A percentile compares a stretch with the other conserved stretches of the same genome.
Conservation (phyloP, 345 rosid species). For the Brassica rapa region DNA sequence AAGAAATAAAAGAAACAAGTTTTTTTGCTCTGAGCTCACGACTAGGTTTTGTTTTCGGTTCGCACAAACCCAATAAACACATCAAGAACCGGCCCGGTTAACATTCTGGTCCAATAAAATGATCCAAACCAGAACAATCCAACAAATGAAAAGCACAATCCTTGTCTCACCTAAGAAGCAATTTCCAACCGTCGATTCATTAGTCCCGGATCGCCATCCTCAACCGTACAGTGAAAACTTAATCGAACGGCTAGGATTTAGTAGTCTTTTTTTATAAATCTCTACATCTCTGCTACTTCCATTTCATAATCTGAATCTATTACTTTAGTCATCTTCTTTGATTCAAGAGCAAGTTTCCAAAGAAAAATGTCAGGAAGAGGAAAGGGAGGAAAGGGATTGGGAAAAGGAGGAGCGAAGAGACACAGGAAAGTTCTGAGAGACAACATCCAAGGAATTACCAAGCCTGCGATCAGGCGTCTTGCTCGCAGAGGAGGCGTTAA, state of each 20-base stretch:
- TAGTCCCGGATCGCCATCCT: constrained; percentile 9
- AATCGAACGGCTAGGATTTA: constrained; percentile 3
- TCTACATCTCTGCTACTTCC: background rate
- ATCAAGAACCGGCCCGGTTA: background rate
- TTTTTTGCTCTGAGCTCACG: background rate
- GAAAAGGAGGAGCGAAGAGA: constrained; percentile 50
- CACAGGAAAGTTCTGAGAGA: constrained; percentile 46
- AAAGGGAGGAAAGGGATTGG: constrained; percentile 49
- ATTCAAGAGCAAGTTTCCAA: background rate
- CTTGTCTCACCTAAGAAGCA: background rate
- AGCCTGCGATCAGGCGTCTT: constrained; percentile 46
- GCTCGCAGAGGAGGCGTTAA: constrained; percentile 51
- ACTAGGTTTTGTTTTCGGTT: background rate
- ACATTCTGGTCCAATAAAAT: background rate
- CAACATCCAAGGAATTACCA: constrained; percentile 46
- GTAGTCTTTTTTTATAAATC: constrained; percentile 24
- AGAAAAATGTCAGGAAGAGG: constrained; percentile 48
- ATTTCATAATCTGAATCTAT: background rate
- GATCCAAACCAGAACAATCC: background rate
- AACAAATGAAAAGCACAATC: background rate
- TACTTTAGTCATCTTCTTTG: too few species aligned
- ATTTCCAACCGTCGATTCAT: background rate
- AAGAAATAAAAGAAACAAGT: background rate
- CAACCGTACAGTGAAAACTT: background rate
- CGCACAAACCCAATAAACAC: background rate